Evolutionary conservation across 2,329 filamentous ascomycete species (phyloP).

Genomic region (Neonectria ditissima): DNA sequence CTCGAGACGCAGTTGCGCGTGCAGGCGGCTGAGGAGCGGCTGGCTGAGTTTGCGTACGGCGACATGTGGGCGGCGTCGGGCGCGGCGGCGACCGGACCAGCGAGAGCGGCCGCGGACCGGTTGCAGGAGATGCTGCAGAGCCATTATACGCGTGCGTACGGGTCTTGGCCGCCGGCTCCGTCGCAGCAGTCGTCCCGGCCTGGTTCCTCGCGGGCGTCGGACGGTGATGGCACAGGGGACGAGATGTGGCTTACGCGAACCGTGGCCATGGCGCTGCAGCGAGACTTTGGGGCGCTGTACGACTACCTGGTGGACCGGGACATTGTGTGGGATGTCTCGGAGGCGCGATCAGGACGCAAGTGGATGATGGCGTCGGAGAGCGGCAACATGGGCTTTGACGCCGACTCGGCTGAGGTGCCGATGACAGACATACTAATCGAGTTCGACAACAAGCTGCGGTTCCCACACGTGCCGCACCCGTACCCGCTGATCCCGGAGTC

Average conservation of each 20-base stretch:
- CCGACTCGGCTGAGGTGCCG: slow-evolving; percentile 66
- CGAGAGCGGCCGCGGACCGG: slow-evolving; percentile 67
- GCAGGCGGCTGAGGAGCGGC: slow-evolving; percentile 70
- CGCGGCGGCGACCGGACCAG: slow-evolving; percentile 57
- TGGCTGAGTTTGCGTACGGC: slow-evolving; percentile 69
- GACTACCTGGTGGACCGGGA: slow-evolving; percentile 78
- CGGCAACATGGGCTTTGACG: slow-evolving; percentile 59
- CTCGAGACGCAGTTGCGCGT: slow-evolving; percentile 72
- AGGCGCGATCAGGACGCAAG: slow-evolving; percentile 70
- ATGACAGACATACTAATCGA: slow-evolving; percentile 75
- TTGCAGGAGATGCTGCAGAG: slow-evolving; percentile 70
- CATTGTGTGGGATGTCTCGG: slow-evolving; percentile 72
- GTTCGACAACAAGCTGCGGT: slow-evolving; percentile 72
- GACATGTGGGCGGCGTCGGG: slow-evolving; percentile 70
- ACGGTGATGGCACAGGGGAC: slow-evolving; percentile 52
- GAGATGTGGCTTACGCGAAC: slow-evolving; percentile 71
- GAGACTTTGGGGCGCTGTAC: slow-evolving; percentile 76
- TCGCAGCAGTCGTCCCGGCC: slow-evolving; percentile 26
- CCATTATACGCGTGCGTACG: slow-evolving; percentile 68
- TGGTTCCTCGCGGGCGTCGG: slow-evolving; percentile 19
- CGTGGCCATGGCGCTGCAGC: slow-evolving; percentile 67
- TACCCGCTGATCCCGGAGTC: slow-evolving; percentile 73
- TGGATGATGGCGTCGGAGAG: slow-evolving; percentile 70
- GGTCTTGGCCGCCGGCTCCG: slow-evolving; percentile 73
- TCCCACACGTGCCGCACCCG: slow-evolving; percentile 75